Evolutionary conservation across 139 green algal species (phyloP).

Genomic region (Marvania coccoides): DNA sequence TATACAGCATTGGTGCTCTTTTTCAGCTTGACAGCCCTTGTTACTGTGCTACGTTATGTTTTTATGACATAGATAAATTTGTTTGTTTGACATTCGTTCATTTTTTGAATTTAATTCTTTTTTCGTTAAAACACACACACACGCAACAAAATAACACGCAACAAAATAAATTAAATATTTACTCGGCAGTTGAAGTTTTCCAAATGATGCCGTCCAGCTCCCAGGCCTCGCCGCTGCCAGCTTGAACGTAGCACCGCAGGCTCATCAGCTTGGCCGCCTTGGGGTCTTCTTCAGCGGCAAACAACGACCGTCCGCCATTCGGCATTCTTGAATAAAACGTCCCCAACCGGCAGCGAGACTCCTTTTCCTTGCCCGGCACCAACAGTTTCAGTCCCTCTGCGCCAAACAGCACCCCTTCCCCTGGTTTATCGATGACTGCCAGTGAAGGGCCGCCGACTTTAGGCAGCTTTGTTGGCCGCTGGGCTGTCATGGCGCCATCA

Average conservation of each 20-base stretch:
- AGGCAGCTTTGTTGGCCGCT: constrained; percentile 48
- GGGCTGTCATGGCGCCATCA: constrained; percentile 31
- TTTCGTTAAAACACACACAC: too few species aligned
- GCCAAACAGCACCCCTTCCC: constrained; percentile 52
- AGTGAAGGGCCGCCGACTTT: constrained; percentile 55
- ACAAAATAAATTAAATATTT: too few species aligned
- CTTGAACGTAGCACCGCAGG: constrained; percentile 46
- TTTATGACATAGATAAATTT: too few species aligned
- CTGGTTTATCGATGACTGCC: constrained; percentile 54
- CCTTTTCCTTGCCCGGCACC: constrained; percentile 6
- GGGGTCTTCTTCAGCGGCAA: constrained; percentile 31
- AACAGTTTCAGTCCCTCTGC: constrained; percentile 57
- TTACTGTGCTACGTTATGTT: too few species aligned
- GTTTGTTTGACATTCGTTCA: too few species aligned
- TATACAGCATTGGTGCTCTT: too few species aligned
- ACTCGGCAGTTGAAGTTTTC: too few species aligned
- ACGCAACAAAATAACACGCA: too few species aligned
- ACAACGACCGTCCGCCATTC: constrained; percentile 42
- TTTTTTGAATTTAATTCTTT: too few species aligned
- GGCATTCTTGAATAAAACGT: constrained; percentile 50
- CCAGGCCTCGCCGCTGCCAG: constrained; percentile 27
- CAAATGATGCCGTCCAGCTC: constrained; percentile 50
- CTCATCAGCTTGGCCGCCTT: constrained; percentile 30
- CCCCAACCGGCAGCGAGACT: constrained; percentile 49
- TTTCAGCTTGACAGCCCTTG: too few species aligned